Evolutionary conservation across 805 yeast genomes (phyloP).

Genomic region (Cyberlindnera mississippiensis): DNA sequence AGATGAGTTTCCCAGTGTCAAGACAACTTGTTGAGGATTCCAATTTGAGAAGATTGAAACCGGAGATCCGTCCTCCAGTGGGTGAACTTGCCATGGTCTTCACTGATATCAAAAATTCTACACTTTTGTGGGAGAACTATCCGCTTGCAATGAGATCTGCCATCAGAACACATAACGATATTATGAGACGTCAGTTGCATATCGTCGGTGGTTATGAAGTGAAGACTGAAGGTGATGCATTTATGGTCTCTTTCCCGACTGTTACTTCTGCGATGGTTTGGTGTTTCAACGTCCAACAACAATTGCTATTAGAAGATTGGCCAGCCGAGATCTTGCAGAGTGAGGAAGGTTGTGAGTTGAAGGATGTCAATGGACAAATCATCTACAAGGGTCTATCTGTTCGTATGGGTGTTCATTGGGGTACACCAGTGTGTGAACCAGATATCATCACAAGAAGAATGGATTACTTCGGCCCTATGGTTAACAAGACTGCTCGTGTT

Average conservation of each 20-base stretch:
- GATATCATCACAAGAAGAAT: slow-evolving; percentile 94
- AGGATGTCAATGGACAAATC: slow-evolving; percentile 52
- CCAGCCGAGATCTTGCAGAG: slow-evolving; percentile 86
- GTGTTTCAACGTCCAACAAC: slow-evolving; percentile 92
- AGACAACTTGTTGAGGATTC: slow-evolving; percentile 69
- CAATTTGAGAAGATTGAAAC: slow-evolving; percentile 73
- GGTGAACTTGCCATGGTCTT: slow-evolving; percentile 95
- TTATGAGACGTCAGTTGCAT: slow-evolving; percentile 90
- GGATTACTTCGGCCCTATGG: slow-evolving; percentile 99
- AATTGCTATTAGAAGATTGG: slow-evolving; percentile 85
- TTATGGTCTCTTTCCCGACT: slow-evolving; percentile 94
- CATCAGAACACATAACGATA: slow-evolving; percentile 85
- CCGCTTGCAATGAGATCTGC: slow-evolving; percentile 97
- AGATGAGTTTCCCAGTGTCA: slow-evolving; percentile 32
- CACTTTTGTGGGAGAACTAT: slow-evolving; percentile 87
- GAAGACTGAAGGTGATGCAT: slow-evolving; percentile 98
- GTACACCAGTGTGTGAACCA: slow-evolving; percentile 91
- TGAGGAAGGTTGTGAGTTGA: slow-evolving; percentile 77
- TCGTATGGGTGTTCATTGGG: slow-evolving; percentile 99
- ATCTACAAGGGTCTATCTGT: slow-evolving; percentile 89
- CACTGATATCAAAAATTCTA: slow-evolving; percentile 95
- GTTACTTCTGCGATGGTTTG: slow-evolving; percentile 87
- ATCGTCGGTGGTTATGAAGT: slow-evolving; percentile 97
- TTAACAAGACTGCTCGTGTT: slow-evolving; percentile 89
- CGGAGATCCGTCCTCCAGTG: slow-evolving; percentile 90